phyloP scores from a whole-genome alignment of 225 moss, liverwort and hornwort species.

The Physcomitrium patens region DNA sequence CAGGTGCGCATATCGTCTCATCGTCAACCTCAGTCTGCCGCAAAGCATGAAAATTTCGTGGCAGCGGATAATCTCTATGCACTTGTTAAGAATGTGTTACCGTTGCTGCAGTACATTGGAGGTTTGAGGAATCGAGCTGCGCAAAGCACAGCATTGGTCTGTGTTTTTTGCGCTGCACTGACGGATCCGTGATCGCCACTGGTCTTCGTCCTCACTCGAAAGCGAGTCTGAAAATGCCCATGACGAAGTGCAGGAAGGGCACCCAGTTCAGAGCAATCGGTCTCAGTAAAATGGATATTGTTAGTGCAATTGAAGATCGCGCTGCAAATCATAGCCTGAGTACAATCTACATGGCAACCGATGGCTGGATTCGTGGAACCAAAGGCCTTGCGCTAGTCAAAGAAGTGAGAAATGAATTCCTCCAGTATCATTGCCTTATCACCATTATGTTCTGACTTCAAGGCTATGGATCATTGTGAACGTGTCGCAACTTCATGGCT shows the following conservation, averaged over 20 bases:
- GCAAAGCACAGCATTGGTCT: constrained; percentile 44
- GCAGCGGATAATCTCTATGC: neutral
- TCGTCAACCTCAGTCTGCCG: too few species aligned
- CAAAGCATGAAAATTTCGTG: neutral
- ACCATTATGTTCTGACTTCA: neutral
- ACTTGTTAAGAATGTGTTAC: neutral
- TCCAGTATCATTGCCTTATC: neutral
- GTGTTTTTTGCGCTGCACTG: constrained; percentile 59
- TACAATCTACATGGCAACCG: constrained; percentile 51
- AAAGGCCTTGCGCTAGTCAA: constrained; percentile 32
- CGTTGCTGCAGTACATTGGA: constrained; percentile 55
- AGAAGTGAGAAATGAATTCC: constrained; percentile 34
- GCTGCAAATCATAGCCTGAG: constrained; percentile 29
- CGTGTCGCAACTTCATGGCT: neutral
- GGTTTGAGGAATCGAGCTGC: constrained; percentile 63
- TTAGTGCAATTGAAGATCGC: constrained; percentile 46
- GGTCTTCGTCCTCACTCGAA: constrained; percentile 39
- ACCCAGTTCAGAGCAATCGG: constrained; percentile 42
- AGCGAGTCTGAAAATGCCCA: constrained; percentile 26
- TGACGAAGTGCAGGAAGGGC: neutral
- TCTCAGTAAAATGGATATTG: constrained; percentile 36
- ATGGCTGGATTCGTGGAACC: constrained; percentile 60
- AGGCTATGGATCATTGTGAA: too few species aligned
- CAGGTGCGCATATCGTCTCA: constrained; percentile 29
- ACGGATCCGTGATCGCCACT: constrained; percentile 49